Base-by-base conservation (phyloP, 768 basidiomycete species). In the Coprinellus aureogranulatus region DNA sequence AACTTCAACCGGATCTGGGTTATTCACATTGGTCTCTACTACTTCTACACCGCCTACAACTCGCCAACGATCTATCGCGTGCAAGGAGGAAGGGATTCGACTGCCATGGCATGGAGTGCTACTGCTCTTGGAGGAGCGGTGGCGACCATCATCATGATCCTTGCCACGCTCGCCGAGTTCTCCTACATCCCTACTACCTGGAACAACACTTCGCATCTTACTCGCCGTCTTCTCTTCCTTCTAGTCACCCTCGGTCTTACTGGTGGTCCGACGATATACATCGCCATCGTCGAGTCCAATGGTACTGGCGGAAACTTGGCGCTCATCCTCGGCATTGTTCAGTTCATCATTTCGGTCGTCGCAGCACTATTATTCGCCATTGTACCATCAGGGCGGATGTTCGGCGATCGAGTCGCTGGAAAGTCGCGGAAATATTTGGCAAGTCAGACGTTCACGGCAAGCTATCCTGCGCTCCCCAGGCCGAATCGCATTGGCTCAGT, bases 1-100 rank as follows among this genome's bases (percentile, higher is more conserved):
- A 98, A 99, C 81, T 99, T 99, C 80, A 98, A 98, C 77, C 92
- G 96, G 47, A 92, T 99, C 64, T 99, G 97, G 95, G 94, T 98
- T 72, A 89, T 96, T 61, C 97, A 98, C 75, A 79, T 99, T 58
- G 85, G 95, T 30, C 74, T 98, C 69, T 98, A 89, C 80, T 98
- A 89, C 84, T 98, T 88, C 76, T 98, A 97, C 77, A 98, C 95
- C 20, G 81, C 96, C 39, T 97, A 82, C 78, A 98, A 98, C 74
- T 89, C 94, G 16, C 92, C 93, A 1, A 85, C 82, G 34, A 78
- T 98, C 65, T 99, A 98, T 68, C 79, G 80, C 26, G 72, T 81
- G 55, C 34, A 34, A 34, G 74, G 76, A 27, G 78, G 77, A 5
- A 76, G 79, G 12, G 82, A 88, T 3, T 82, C 86, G 1, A 73